Base-by-base conservation (phyloP, 179 eudicot species). In the Kewa caespitosa region DNA sequence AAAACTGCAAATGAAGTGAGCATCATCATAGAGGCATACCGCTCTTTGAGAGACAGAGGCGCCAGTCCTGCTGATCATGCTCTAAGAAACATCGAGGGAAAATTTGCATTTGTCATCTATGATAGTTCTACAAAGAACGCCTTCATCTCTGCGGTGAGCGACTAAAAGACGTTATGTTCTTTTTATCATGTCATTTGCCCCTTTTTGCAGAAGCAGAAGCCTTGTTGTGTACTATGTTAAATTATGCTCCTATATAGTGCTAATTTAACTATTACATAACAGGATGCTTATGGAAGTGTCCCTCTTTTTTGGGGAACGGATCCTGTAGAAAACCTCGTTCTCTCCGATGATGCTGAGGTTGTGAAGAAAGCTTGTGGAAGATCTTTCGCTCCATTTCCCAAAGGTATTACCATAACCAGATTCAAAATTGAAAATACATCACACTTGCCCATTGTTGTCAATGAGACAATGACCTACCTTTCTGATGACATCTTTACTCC, bases 221-320 rank as follows among this genome's bases (percentile, higher is more conserved):
- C 30, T 36, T 59, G 36, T 59, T 57, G n/a, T n/a, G n/a, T n/a
- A 31, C 36, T n/a, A 18, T 31, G 13, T 41, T 66, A 52, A 27
- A 20, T 33, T 38, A 41, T 33, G 54, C 1, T 39, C 25, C 4
- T 22, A 67, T 33, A 28, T 39, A 37, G 17, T 25, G 37, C 50
- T 67, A 72, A 73, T 38, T 23, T 15, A 8, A 46, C 33, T 48
- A 9, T 74, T 41, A 67, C 36, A 50, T 17, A 67, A 9, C 74
- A 94, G 98, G 98, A 94, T 81, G 83, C 85, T 72, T 97, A 94
- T 79, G 97, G 92, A 66, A 87, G 90, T 85, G 96, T 94, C 36
- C 97, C 98, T 54, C 88, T 94, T 74, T 94, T 83, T 81, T 94
- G 98, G 98, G 97, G 98, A 64, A 83, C 96, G 22, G 97, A 91